Percentiles rank a stretch among this genome's conserved stretches.
phyloP scores from a whole-genome alignment of 768 basidiomycete genomes.

The Crucibulum laeve region DNA sequence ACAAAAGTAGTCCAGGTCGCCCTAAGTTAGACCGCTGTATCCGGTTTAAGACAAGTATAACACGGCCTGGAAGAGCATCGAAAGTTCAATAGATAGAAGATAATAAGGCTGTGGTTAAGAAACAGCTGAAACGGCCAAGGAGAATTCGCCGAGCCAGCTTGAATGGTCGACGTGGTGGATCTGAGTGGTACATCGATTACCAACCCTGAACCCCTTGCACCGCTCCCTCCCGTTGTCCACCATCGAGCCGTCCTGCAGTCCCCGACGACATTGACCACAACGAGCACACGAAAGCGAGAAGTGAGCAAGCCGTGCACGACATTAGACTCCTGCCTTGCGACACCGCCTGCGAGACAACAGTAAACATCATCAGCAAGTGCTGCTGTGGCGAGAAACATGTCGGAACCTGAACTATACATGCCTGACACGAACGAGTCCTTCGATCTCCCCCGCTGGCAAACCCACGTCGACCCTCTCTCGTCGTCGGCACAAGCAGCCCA shows the following conservation, averaged over 20 bases:
- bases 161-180: constrained; percentile 5
- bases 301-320: constrained; percentile 10
- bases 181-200: constrained; percentile 18
- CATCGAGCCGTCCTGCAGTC: constrained; percentile 4
- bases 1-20: too few species aligned
- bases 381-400: constrained; percentile 42
- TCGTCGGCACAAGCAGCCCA: constrained; percentile 46
- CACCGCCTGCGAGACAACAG: too few species aligned
- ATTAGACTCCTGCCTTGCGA: too few species aligned
- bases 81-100: constrained; percentile 3
- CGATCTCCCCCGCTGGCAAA: constrained; percentile 73
- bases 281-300: constrained; percentile 2
- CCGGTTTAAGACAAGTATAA: too few species aligned
- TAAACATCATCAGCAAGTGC: constrained; percentile 11
- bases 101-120: not conserved
- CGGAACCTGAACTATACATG: constrained; percentile 77
- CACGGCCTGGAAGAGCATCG: too few species aligned
- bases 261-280: constrained; percentile 14
- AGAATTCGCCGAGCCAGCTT: not conserved
- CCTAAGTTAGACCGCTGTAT: too few species aligned
- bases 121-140: not conserved
- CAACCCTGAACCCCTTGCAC: constrained; percentile 22
- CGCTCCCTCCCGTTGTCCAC: constrained; percentile 15
- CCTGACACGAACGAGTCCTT: constrained; percentile 77
- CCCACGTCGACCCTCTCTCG: constrained; percentile 54